Conservation (phyloP, 2,329 filamentous ascomycete genomes). For the Ascomycota sp. region DNA sequence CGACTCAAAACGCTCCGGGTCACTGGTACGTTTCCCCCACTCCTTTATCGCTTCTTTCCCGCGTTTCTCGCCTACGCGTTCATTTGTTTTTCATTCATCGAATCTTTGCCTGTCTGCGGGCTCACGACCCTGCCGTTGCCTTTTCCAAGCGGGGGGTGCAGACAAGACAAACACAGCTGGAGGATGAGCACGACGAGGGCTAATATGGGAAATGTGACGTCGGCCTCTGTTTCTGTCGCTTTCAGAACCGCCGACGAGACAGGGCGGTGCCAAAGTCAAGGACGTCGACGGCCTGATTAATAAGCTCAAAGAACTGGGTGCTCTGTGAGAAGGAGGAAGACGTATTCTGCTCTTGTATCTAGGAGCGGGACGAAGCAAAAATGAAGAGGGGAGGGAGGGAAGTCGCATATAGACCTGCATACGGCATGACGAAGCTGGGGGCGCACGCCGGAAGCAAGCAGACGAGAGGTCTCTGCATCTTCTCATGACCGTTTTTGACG, state of each 20-base stretch:
- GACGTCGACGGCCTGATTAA: slow-evolving; percentile 84
- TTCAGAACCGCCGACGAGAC: slow-evolving; percentile 59
- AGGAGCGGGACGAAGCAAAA: too few species aligned
- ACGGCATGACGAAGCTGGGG: too few species aligned
- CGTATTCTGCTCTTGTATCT: not conserved
- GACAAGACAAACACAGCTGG: too few species aligned
- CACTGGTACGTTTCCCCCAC: slow-evolving; percentile 34
- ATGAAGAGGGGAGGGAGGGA: too few species aligned
- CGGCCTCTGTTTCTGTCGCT: not conserved
- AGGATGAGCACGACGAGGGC: too few species aligned
- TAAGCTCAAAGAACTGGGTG: slow-evolving; percentile 90
- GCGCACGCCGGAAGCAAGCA: too few species aligned
- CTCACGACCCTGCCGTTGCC: too few species aligned
- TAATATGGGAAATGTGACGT: not conserved
- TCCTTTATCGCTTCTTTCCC: not conserved
- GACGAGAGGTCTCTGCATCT: too few species aligned
- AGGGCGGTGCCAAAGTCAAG: slow-evolving; percentile 92
- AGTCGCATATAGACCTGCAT: too few species aligned
- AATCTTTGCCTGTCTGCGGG: too few species aligned
- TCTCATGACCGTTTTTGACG: too few species aligned
- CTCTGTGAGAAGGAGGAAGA: slow-evolving; percentile 34
- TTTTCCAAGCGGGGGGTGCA: too few species aligned
- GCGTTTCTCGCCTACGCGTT: not conserved
- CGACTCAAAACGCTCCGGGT: slow-evolving; percentile 83
- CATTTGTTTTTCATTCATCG: not conserved